Percentiles rank a stretch among this genome's conserved stretches.
These are phyloP conservation scores for Termitomyces bulborhizus DNA, from an alignment of 768 basidiomycete genomes.

Conservation along the genomic window DNA sequence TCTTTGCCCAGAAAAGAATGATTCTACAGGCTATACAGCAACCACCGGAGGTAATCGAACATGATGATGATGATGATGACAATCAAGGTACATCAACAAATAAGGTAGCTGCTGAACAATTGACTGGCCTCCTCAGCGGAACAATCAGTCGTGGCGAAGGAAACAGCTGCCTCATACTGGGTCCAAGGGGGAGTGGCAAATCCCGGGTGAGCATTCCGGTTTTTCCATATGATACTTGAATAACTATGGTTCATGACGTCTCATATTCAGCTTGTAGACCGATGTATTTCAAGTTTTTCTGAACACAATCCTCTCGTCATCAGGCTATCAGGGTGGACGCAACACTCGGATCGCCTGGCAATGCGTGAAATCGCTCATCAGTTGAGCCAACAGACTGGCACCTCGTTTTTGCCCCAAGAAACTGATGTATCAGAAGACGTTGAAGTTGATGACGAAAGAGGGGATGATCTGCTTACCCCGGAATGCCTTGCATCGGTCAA, in stretches of 20 bases:
- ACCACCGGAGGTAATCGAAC: slow-evolving; percentile 6
- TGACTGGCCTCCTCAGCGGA: slow-evolving; percentile 62
- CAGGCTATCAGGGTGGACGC: slow-evolving; percentile 79
- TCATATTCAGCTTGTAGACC: slow-evolving; percentile 49
- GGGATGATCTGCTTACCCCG: slow-evolving; percentile 40
- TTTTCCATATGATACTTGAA: not conserved
- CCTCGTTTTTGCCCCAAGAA: slow-evolving; percentile 38
- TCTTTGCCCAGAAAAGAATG: slow-evolving; percentile 53
- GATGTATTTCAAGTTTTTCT: slow-evolving; percentile 41
- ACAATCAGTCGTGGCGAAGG: slow-evolving; percentile 81
- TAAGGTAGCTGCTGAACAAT: slow-evolving; percentile 43
- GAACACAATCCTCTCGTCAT: slow-evolving; percentile 58
- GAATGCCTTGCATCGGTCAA: slow-evolving; percentile 21
- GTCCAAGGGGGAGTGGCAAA: slow-evolving; percentile 85
- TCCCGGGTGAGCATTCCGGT: slow-evolving; percentile 46
- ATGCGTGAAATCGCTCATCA: slow-evolving; percentile 89
- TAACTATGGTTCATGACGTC: slow-evolving; percentile 1
- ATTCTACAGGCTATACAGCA: slow-evolving; percentile 41
- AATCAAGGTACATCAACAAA: slow-evolving; percentile 40
- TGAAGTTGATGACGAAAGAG: slow-evolving; percentile 19
- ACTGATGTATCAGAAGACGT: slow-evolving; percentile 27
- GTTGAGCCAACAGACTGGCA: slow-evolving; percentile 70
- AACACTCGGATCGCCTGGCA: slow-evolving; percentile 84
- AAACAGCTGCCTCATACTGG: slow-evolving; percentile 86
- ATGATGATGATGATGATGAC: slow-evolving; percentile 10